Base-by-base conservation (phyloP, 768 basidiomycete species). In the Pulveroboletus sp. region DNA sequence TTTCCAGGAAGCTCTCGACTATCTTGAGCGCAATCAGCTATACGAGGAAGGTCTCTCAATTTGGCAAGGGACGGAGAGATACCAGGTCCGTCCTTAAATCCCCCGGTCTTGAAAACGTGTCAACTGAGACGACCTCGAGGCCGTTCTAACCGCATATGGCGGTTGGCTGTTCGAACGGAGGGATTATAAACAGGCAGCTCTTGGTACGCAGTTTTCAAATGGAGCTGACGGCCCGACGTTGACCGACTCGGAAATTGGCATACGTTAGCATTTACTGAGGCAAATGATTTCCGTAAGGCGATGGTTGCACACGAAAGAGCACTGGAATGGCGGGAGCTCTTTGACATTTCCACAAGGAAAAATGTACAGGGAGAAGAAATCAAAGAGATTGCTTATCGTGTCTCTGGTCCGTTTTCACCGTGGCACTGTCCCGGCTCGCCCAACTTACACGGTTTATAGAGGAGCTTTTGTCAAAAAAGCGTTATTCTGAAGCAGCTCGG, bases 301-400 rank as follows among this genome's bases (percentile, higher is more conserved):
- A 83, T 99, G 79, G 75, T 86, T 9, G 85, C 94, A 0, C 83
- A 93, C 59, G 94, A 97, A 67, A 86, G 84, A 48, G 87, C 88
- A 0, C 71, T 92, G 27, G 81, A 87, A 46, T 99, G 95, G 95
- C 84, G 87, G 60, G 92, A 94, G 55, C 73, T 96, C 1, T 97
- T 99, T 65, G 83, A 89, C 22, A 71, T 96, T 23, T 87, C 87
- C 3, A 58, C 78, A 19, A 73, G 73, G 23, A 74, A 79, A 41
- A 69, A 75, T 2, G 58, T 80, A 10, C 50, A 74, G 0, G 68
- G 70, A 24, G 82, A 85, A 12, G 83, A 88, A 37, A 62, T 91
- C 10, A 63, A 71, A 13, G 76, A 78, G 2, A 80, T 84, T 59
- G 91, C 81, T 12, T 83, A 87, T 63, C 83, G 91, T 16, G 73